Evolutionary conservation across 371 early-diverging fungal species (phyloP), one percentile per base, ranked within the genome.

Genomic region (Actinomortierella ambigua): DNA sequence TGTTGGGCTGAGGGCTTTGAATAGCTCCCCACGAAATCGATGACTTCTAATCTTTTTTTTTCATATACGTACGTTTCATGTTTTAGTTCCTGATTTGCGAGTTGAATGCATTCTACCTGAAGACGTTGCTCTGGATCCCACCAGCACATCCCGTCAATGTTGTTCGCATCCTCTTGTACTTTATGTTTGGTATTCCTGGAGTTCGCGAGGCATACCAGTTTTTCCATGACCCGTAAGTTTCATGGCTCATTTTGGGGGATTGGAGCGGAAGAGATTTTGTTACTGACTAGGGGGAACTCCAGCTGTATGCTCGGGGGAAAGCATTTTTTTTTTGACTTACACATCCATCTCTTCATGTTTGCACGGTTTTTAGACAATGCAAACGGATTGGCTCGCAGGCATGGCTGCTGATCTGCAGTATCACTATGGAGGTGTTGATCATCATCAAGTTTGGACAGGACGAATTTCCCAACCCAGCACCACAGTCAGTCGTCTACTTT

Each of bases 51-150:
- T 11, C 24, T 60, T 59, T 28, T 26, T 49, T 27, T 40, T 4
- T 15, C 24, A 24, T n/a, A n/a, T n/a, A 24, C 42, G 26, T 79
- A 57, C 64, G 60, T 2, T 50, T 60, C 28, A 42, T 4, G 55
- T 51, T 69, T 5, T 75, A 86, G 78, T 78, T 86, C 48, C 65
- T 95, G 57, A 83, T 85, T 63, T 84, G 86, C 49, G 96, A 95
- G 69, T 77, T 96, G 41, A 96, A 95, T 62, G 91, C 91, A 43
- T 97, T 96, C 65, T 95, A 96, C 63, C 81, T 97, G 24, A 97
- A 96, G 77, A 91, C 87, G 57, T 79, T 96, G 14, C 77, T 97
- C 46, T 96, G 95, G 94, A 77, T 96, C 23, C 94, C 97, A 22
- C 92, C 95, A 17, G 88, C 88, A 55, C 92, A 96, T 81, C 83